phyloP scores from a whole-genome alignment of 2,329 filamentous ascomycete species.

The Mariannaea sp. region DNA sequence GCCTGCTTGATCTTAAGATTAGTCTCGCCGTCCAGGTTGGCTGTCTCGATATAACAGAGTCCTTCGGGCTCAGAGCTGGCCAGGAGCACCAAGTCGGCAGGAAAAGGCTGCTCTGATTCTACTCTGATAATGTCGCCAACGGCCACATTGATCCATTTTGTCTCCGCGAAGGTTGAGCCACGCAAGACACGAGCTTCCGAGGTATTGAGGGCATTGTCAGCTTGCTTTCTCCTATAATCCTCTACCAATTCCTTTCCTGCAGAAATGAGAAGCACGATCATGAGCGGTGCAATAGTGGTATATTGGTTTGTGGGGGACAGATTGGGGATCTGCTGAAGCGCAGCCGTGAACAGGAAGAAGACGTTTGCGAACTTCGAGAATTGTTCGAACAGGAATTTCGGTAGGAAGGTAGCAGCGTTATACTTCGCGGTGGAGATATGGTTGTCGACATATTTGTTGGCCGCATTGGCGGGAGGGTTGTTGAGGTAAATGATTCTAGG shows the following conservation, averaged over 20 bases:
- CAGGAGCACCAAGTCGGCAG: conserved; percentile 87
- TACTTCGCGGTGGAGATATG: conserved; percentile 98
- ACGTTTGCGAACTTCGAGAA: conserved; percentile 99
- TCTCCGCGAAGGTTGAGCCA: conserved; percentile 82
- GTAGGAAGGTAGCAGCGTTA: conserved; percentile 88
- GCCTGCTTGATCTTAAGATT: conserved; percentile 99
- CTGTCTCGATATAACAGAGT: conserved; percentile 97
- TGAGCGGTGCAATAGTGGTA: conserved; percentile 93
- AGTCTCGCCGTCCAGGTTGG: conserved; percentile 96
- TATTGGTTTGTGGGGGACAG: conserved; percentile 95
- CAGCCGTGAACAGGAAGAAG: conserved; percentile 98
- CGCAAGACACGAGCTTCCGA: conserved; percentile 83
- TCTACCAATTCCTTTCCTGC: conserved; percentile 94
- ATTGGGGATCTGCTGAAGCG: conserved; percentile 90
- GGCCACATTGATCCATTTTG: conserved; percentile 90
- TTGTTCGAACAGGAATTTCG: conserved; percentile 97
- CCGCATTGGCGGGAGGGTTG: conserved; percentile 88
- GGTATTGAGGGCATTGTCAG: conserved; percentile 85
- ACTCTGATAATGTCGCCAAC: conserved; percentile 94
- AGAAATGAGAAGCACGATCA: conserved; percentile 90
- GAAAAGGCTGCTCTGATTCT: conserved; percentile 93
- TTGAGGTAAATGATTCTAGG: conserved; percentile 94
- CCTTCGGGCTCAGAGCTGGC: conserved; percentile 97
- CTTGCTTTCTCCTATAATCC: conserved; percentile 86
- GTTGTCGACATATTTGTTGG: conserved; percentile 92